A percentile compares a stretch with the other conserved stretches of the same genome.
Evolutionary conservation across 257 asterid species (phyloP).

Genomic region (Solanum okadae): DNA sequence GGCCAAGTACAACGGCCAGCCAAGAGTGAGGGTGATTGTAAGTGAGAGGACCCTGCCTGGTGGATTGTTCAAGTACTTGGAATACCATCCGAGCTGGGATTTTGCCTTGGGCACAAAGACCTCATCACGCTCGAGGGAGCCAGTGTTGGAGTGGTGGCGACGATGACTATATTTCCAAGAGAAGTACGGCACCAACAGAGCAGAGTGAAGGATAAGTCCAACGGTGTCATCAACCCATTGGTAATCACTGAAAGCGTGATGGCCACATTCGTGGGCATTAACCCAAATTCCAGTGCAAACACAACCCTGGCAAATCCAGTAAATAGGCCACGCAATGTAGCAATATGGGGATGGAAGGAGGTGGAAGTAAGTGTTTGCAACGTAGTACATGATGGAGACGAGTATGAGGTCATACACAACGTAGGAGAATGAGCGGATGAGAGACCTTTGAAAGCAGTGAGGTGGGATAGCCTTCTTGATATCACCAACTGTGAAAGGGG

Average conservation of each 20-base stretch:
- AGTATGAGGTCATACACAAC: constrained; percentile 40
- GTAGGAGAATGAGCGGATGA: constrained; percentile 40
- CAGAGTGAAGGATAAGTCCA: constrained; percentile 65
- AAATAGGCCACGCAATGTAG: constrained; percentile 44
- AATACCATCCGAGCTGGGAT: constrained; percentile 32
- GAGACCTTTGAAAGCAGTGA: constrained; percentile 58
- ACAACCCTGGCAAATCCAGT: constrained; percentile 50
- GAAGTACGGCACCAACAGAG: constrained; percentile 62
- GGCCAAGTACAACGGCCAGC: constrained; percentile 63
- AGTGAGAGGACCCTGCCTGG: constrained; percentile 44
- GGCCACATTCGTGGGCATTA: constrained; percentile 68
- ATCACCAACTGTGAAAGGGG: constrained; percentile 55
- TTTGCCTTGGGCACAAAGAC: constrained; percentile 61
- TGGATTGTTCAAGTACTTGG: constrained; percentile 61
- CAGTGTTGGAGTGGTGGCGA: constrained; percentile 71
- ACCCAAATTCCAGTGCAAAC: constrained; percentile 67
- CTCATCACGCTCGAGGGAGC: constrained; percentile 64
- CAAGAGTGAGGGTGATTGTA: constrained; percentile 37
- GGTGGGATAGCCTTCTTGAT: constrained; percentile 69
- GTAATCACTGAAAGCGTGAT: constrained; percentile 66
- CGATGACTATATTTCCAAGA: constrained; percentile 73
- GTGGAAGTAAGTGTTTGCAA: constrained; percentile 35
- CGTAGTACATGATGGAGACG: constrained; percentile 32
- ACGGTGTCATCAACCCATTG: constrained; percentile 62
- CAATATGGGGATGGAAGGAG: constrained; percentile 30